A percentile compares a stretch with the other conserved stretches of the same genome.
phyloP scores from a whole-genome alignment of 106 monocot genomes.

The Dendrobium huoshanense region DNA sequence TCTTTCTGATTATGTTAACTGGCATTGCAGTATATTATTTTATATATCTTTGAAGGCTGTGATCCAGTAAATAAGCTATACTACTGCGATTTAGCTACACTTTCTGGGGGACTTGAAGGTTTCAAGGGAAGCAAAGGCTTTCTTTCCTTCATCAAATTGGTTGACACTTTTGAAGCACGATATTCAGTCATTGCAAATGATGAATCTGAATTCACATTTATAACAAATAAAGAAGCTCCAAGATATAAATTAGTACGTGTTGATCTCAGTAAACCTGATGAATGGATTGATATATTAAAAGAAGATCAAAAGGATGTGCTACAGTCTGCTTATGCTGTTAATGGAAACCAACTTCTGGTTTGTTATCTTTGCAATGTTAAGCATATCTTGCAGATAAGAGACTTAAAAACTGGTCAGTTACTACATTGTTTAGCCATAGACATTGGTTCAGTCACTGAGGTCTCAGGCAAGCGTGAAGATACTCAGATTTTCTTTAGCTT shows the following conservation, averaged over 20 bases:
- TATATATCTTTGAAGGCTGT: conserved; percentile 54
- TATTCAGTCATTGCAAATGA: conserved; percentile 66
- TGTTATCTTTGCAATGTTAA: conserved; percentile 85
- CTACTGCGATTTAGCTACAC: conserved; percentile 60
- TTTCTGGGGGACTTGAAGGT: conserved; percentile 57
- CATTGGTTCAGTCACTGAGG: conserved; percentile 63
- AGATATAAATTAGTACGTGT: conserved; percentile 67
- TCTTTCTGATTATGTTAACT: conserved; percentile 7
- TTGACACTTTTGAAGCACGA: conserved; percentile 75
- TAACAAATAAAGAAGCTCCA: conserved; percentile 84
- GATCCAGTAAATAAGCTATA: conserved; percentile 88
- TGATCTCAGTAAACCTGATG: conserved; percentile 46
- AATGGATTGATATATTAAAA: conserved; percentile 59
- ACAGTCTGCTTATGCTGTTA: conserved; percentile 62
- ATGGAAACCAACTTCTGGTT: conserved; percentile 58
- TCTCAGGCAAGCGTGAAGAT: conserved; percentile 60
- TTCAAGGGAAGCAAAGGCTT: conserved; percentile 28
- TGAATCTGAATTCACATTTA: conserved; percentile 67
- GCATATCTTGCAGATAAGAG: conserved; percentile 66
- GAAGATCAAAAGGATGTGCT: conserved; percentile 76
- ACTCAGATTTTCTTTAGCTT: conserved; percentile 70
- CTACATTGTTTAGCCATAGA: conserved; percentile 69
- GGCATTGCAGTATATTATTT: conserved; percentile 58
- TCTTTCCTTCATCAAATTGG: conserved; percentile 81
- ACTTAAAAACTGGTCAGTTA: conserved; percentile 63